A percentile compares a stretch with the other conserved stretches of the same genome.
Evolutionary conservation across 1,139 yeast species (phyloP).

Genomic region (Pneumocystis sp.): DNA sequence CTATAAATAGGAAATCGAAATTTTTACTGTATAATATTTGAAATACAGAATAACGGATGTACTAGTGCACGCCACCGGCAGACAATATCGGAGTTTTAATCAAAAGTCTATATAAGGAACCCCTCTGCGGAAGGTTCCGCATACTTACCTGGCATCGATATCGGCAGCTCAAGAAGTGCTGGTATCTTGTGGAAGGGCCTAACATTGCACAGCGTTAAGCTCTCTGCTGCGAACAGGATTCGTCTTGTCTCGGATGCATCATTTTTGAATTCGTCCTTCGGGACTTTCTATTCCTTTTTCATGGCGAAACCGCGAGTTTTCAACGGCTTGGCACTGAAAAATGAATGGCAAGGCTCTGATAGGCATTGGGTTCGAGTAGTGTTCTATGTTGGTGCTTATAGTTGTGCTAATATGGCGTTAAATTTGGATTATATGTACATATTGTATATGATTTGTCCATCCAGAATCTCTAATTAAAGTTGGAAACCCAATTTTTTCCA

Average conservation of each 20-base stretch:
- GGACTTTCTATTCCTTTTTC: not conserved
- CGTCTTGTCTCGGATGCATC: conserved; percentile 1
- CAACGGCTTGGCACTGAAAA: not conserved
- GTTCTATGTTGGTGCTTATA: too few species aligned
- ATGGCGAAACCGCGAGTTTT: not conserved
- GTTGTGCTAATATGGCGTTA: too few species aligned
- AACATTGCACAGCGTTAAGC: not conserved
- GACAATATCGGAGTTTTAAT: not conserved
- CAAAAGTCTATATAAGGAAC: not conserved
- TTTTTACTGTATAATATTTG: not conserved
- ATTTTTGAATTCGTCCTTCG: conserved; percentile 1
- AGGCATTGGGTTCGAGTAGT: not conserved
- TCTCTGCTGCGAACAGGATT: conserved; percentile 1
- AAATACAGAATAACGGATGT: too few species aligned
- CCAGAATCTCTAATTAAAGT: not conserved
- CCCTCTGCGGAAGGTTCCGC: not conserved
- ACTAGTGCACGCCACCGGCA: too few species aligned
- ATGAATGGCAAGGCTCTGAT: not conserved
- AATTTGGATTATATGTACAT: not conserved
- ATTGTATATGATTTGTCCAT: not conserved
- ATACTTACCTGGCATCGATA: conserved; percentile 1
- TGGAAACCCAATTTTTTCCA: not conserved
- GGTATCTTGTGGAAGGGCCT: not conserved
- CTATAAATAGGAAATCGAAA: not conserved
- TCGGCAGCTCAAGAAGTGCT: not conserved